Base-by-base conservation (phyloP, 768 basidiomycete genomes). In the Rossbeevera mucosa region DNA sequence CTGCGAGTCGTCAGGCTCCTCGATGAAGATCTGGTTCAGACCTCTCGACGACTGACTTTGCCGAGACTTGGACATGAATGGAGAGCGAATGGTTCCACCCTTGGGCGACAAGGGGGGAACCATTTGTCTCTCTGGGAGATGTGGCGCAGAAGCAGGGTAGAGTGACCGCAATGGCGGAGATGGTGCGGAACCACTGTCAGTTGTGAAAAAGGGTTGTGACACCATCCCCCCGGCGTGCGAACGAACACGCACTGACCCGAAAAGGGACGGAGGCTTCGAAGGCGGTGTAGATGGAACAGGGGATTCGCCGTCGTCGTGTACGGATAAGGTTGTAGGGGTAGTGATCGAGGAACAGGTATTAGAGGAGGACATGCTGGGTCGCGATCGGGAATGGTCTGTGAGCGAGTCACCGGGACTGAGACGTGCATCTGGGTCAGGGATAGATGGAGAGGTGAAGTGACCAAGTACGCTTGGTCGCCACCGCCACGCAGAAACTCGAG, bases 401-500 rank as follows among this genome's bases (percentile, higher is more conserved):
- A 59, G 54, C 14, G 69, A 66, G 43, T 76, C 79, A 16, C 76
- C 74, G 26, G 75, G 72, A 41, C 71, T 66, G 45, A 74, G 62
- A 47, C 68, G 78, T 45, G 71, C 56, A 61, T 75, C 77, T 41
- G 71, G 57, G 59, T 75, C 77, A 40, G 78, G 71, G 26, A 71
- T 63, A 47, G 80, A 75, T 48, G 75, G 59, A 50, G 79, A 75
- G 25, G 77, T 71, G 61, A 87, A 87, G 57, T 86, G 80, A 6
- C 80, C 82, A 21, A 86, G 66, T 21, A 88, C 78, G 55, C 77
- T 81, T 11, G 86, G 83, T n/a, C 82, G 76, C 80, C 80, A 83
- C 67, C 71, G 78, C 46, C 79, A 73, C 11, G 69, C 63, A 25
- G 64, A 60, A 43, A 40, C 13, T 20, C 53, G 59, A 26, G 58